Evolutionary conservation across 2,329 filamentous ascomycete genomes (phyloP).

Genomic region (Aspergillus neotritici): DNA sequence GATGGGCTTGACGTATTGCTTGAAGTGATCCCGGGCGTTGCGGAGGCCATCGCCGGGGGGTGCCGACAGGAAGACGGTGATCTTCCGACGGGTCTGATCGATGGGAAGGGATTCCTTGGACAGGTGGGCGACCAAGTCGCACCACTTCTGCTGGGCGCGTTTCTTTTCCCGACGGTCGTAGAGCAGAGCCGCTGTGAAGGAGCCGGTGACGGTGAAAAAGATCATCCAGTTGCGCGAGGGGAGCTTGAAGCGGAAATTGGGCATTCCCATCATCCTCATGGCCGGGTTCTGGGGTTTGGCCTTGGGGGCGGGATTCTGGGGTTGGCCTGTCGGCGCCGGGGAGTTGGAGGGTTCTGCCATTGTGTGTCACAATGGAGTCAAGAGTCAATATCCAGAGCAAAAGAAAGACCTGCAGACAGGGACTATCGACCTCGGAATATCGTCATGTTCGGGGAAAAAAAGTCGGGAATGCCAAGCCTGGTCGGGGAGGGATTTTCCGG

Average conservation of each 20-base stretch:
- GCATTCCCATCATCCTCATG: slow-evolving; percentile 72
- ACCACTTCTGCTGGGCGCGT: slow-evolving; percentile 79
- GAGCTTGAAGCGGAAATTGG: slow-evolving; percentile 73
- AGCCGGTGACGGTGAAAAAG: slow-evolving; percentile 73
- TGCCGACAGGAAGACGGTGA: slow-evolving; percentile 79
- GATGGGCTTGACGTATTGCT: slow-evolving; percentile 91
- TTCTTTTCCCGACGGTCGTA: slow-evolving; percentile 93
- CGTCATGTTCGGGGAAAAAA: too few species aligned
- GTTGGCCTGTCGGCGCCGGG: slow-evolving; percentile 31
- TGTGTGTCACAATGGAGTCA: slow-evolving; percentile 4
- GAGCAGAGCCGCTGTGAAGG: slow-evolving; percentile 72
- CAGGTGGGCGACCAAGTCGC: slow-evolving; percentile 75
- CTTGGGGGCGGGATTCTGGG: slow-evolving; percentile 37
- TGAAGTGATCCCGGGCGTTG: slow-evolving; percentile 86
- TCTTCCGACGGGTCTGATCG: slow-evolving; percentile 69
- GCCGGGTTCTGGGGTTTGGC: slow-evolving; percentile 59
- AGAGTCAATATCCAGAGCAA: neutral
- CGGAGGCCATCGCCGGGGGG: slow-evolving; percentile 83
- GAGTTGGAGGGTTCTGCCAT: slow-evolving; percentile 37
- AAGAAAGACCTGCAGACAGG: neutral
- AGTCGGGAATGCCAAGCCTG: too few species aligned
- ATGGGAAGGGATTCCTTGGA: slow-evolving; percentile 68
- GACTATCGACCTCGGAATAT: too few species aligned
- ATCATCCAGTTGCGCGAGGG: slow-evolving; percentile 98
- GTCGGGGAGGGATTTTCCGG: too few species aligned